Conservation (phyloP, 2,329 filamentous ascomycete species). For the Penicillium sp. region DNA sequence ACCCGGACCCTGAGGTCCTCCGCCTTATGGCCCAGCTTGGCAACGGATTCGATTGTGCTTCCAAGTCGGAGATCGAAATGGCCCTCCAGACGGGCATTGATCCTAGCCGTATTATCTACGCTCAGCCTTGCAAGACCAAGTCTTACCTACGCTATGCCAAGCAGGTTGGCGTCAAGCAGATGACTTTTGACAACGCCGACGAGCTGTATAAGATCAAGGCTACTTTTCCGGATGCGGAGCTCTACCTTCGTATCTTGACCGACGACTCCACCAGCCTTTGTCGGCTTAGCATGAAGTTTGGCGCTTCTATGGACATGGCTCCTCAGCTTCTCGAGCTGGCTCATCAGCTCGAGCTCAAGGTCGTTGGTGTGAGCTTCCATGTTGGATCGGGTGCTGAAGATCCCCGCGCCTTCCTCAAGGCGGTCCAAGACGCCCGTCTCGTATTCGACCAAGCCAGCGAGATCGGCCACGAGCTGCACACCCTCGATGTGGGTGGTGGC, state of each 20-base stretch:
- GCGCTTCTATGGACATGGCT: slow-evolving; percentile 80
- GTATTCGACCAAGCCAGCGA: slow-evolving; percentile 83
- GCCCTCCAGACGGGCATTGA: slow-evolving; percentile 79
- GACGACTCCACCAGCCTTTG: slow-evolving; percentile 94
- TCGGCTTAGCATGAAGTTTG: slow-evolving; percentile 95
- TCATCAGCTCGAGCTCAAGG: slow-evolving; percentile 77
- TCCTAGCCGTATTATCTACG: slow-evolving; percentile 93
- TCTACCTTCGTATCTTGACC: slow-evolving; percentile 91
- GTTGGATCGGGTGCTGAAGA: slow-evolving; percentile 95
- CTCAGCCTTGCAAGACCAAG: slow-evolving; percentile 99
- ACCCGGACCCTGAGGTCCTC: slow-evolving; percentile 86
- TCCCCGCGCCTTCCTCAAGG: slow-evolving; percentile 84
- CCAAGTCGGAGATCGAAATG: slow-evolving; percentile 94
- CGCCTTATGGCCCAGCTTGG: slow-evolving; percentile 83
- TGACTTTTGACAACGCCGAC: slow-evolving; percentile 99
- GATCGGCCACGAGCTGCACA: slow-evolving; percentile 77
- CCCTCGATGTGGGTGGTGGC: slow-evolving; percentile 89
- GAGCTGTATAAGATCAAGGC: slow-evolving; percentile 98
- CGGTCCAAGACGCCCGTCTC: slow-evolving; percentile 79
- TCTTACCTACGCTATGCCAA: slow-evolving; percentile 92
- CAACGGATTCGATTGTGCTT: slow-evolving; percentile 96
- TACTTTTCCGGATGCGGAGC: slow-evolving; percentile 81
- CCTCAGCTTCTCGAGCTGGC: slow-evolving; percentile 75
- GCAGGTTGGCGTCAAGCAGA: slow-evolving; percentile 83
- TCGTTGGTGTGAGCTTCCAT: slow-evolving; percentile 96